Conservation (phyloP, 2,329 filamentous ascomycete genomes). For the Teratosphaeria destructans region DNA sequence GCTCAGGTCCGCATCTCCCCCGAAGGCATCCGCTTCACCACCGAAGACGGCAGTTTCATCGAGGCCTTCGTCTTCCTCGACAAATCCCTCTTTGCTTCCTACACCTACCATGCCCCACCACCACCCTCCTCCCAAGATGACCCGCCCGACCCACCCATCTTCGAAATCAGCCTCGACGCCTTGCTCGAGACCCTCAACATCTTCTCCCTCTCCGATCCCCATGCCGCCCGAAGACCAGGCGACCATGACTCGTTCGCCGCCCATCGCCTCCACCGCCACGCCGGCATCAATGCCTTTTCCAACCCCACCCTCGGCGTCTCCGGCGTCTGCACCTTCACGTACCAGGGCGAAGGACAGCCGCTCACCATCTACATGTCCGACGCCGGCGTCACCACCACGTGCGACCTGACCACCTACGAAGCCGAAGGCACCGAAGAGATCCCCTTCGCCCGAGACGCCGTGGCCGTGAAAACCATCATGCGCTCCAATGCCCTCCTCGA, state of each 20-base stretch:
- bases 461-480: conserved; percentile 93
- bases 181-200: conserved; percentile 92
- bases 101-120: conserved; percentile 51
- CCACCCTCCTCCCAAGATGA: conserved; percentile 30
- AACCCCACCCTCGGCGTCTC: conserved; percentile 72
- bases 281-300: conserved; percentile 60
- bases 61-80: conserved; percentile 83
- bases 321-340: conserved; percentile 76
- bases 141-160: conserved; percentile 49
- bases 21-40: conserved; percentile 77
- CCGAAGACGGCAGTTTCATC: conserved; percentile 81
- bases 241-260: conserved; percentile 29
- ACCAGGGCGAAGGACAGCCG: conserved; percentile 62
- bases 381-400: conserved; percentile 75
- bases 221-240: conserved; percentile 20
- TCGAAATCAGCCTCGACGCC: conserved; percentile 77
- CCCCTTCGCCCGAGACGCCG: conserved; percentile 69
- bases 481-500: conserved; percentile 63
- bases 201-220: conserved; percentile 57
- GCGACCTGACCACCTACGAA: conserved; percentile 74
- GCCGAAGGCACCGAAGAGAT: conserved; percentile 55
- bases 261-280: conserved; percentile 26
- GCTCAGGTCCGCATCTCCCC: conserved; percentile 67
- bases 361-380: conserved; percentile 82
- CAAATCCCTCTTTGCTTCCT: conserved; percentile 79